Evolutionary conservation across 2,329 filamentous ascomycete species (phyloP), one percentile per base, ranked within the genome.

Genomic region (Aspergillus pseudoviridinutans): DNA sequence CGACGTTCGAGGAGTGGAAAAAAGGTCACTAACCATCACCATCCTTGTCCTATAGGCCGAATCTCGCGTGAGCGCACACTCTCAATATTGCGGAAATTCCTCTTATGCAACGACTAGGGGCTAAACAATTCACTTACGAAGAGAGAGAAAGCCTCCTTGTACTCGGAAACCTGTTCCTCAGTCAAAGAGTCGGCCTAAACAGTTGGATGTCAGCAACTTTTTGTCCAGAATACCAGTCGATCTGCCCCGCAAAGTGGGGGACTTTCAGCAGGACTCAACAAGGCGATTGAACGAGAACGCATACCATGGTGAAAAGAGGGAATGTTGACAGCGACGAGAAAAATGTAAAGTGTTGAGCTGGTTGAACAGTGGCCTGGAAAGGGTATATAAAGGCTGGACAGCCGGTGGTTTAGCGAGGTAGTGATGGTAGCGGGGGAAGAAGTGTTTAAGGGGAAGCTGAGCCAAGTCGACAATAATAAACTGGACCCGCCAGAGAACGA

Each of bases 141-240:
- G 67, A 99, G 91, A 78, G 94, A 99, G 83, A 99, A 99, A 56
- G 94, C 94, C 84, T 99, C 94, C 90, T 97, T 99, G 85, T 97
- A 99, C 84, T 99, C 94, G 77, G 94, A 97, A 78, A 99, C 94
- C 86, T 99, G 94, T 83, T 99, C 94, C 85, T 99, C 94, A 71
- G 94, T 97, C 75, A 99, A 89, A 79, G 93, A 93, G 78, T 99
- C 94, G 78, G 93, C 93, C 93, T 97, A 77, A 58, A 65, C 50
- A 54, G 51, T 64, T 59, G 58, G 60, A 61, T 64, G 58, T 72
- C 62, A 74, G 71, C 61, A 58, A 62, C 50, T 56, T 57, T 57
- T 55, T 58, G 59, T 61, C 50, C 62, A 56, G 57, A 53, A 58
- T 57, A 53, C 56, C 57, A 62, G 49, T 56, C 62, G 57, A 58